phyloP scores from a whole-genome alignment of 139 green algal species.

The Medakamo hakoo region DNA sequence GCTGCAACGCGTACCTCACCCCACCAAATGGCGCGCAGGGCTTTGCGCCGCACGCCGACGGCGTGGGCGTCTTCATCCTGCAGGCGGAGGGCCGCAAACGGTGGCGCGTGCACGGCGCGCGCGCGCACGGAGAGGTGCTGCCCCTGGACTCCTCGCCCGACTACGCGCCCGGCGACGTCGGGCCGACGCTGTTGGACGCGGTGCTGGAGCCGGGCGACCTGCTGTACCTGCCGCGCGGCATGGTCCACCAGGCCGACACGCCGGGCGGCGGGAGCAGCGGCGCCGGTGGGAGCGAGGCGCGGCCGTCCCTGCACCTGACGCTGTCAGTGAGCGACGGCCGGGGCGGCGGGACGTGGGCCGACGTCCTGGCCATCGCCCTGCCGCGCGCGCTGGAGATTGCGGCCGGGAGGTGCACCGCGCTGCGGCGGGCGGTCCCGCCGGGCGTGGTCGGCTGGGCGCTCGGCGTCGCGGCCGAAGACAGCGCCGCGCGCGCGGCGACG shows the following conservation, averaged over 20 bases:
- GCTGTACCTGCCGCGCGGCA: slow-evolving; percentile 53
- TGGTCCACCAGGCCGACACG: slow-evolving; percentile 21
- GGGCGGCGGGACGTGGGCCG: slow-evolving; percentile 40
- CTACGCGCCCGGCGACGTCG: slow-evolving; percentile 27
- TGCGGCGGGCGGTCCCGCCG: slow-evolving; percentile 24
- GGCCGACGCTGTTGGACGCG: slow-evolving; percentile 24
- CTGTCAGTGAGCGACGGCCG: slow-evolving; percentile 41
- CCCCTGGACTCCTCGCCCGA: slow-evolving; percentile 23
- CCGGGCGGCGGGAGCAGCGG: slow-evolving; percentile 19
- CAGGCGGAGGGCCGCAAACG: slow-evolving; percentile 60
- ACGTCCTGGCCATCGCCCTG: slow-evolving; percentile 23
- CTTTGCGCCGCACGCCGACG: slow-evolving; percentile 66
- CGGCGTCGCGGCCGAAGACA: slow-evolving; percentile 4
- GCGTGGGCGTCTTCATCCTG: slow-evolving; percentile 66
- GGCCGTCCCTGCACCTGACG: slow-evolving; percentile 55
- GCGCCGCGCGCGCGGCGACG: neutral
- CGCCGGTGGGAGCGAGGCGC: too few species aligned
- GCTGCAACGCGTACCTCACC: slow-evolving; percentile 59
- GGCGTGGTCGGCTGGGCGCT: slow-evolving; percentile 9
- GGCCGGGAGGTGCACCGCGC: slow-evolving; percentile 13
- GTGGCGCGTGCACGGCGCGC: slow-evolving; percentile 47
- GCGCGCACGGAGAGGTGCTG: slow-evolving; percentile 22
- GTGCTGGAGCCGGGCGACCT: slow-evolving; percentile 42
- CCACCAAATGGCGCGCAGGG: slow-evolving; percentile 19
- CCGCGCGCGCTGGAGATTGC: slow-evolving; percentile 23